Evolutionary conservation across 1,139 yeast genomes (phyloP), one percentile per base, ranked within the genome.

Genomic region (Magnusiomyces ingens): DNA sequence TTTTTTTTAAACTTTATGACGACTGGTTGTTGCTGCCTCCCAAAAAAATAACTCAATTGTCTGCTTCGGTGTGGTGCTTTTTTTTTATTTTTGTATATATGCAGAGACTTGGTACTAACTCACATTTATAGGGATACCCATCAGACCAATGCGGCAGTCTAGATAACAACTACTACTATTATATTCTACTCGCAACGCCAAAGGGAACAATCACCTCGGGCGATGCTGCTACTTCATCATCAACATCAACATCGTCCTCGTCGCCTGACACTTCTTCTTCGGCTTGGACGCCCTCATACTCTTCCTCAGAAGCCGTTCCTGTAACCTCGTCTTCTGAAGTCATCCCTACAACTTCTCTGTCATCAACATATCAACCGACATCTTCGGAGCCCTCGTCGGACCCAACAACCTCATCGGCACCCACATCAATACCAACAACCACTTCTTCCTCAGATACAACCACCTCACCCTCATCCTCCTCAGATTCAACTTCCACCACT

Each of bases 121-220:
- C n/a, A n/a, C n/a, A n/a, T n/a, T n/a, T n/a, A n/a, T n/a, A n/a
- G n/a, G n/a, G n/a, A n/a, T n/a, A n/a, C n/a, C n/a, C n/a, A n/a
- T n/a, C n/a, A n/a, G n/a, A n/a, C n/a, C n/a, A n/a, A n/a, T n/a
- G n/a, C n/a, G n/a, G n/a, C n/a, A n/a, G n/a, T n/a, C n/a, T n/a
- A n/a, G n/a, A n/a, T n/a, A 58, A 71, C 13, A 71, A 70, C 2
- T 64, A 66, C 12, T 78, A 60, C 58, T 80, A 78, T 3, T 78
- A 78, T 59, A 73, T 76, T 17, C 64, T 67, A 48, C 56, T 77
- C 12, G 68, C 64, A 15, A 64, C 58, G 47, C 71, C 78, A 51
- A 54, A 69, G 59, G 62, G 68, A 57, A 63, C 72, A 60, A 44
- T 29, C 2, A 18, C 51, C n/a, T 13, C 52, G 6, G 40, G 41